These are phyloP conservation scores for Trichopus zeylanicus DNA, from an alignment of 116 monocot species.

Conservation along the genomic window DNA sequence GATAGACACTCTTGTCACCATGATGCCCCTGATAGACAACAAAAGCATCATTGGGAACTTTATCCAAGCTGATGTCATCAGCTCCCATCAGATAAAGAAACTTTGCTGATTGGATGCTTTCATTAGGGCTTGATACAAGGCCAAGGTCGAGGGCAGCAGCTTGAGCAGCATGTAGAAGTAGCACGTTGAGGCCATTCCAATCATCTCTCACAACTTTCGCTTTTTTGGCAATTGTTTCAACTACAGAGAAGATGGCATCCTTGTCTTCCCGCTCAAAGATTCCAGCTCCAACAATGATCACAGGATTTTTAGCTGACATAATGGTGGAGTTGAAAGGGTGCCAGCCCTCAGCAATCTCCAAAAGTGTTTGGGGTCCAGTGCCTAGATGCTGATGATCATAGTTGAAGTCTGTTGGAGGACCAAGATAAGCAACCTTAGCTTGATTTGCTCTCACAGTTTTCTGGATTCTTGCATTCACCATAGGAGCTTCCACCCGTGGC, in stretches of 20 bases:
- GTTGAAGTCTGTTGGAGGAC: slow-evolving; percentile 71
- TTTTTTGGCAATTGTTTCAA: slow-evolving; percentile 56
- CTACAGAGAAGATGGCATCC: slow-evolving; percentile 55
- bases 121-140: slow-evolving; percentile 45
- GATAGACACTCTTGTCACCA: slow-evolving; percentile 86
- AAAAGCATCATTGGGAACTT: slow-evolving; percentile 79
- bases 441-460: slow-evolving; percentile 72
- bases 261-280: slow-evolving; percentile 64
- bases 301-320: slow-evolving; percentile 73
- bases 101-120: slow-evolving; percentile 50
- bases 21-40: slow-evolving; percentile 98
- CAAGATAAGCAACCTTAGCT: slow-evolving; percentile 92
- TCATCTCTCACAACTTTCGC: slow-evolving; percentile 50
- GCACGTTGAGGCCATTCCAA: slow-evolving; percentile 86
- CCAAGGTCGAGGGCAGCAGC: slow-evolving; percentile 93
- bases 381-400: slow-evolving; percentile 83
- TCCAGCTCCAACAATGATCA: slow-evolving; percentile 75
- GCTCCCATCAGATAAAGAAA: slow-evolving; percentile 96
- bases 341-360: slow-evolving; percentile 76
- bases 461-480: slow-evolving; percentile 96
- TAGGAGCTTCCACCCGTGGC: slow-evolving; percentile 92
- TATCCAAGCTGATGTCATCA: slow-evolving; percentile 61
- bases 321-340: slow-evolving; percentile 84
- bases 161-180: slow-evolving; percentile 86
- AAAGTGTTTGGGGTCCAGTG: slow-evolving; percentile 63